These are phyloP conservation scores for Lichina pygmaea DNA, from an alignment of 495 filamentous ascomycete genomes.

Conservation along the genomic window DNA sequence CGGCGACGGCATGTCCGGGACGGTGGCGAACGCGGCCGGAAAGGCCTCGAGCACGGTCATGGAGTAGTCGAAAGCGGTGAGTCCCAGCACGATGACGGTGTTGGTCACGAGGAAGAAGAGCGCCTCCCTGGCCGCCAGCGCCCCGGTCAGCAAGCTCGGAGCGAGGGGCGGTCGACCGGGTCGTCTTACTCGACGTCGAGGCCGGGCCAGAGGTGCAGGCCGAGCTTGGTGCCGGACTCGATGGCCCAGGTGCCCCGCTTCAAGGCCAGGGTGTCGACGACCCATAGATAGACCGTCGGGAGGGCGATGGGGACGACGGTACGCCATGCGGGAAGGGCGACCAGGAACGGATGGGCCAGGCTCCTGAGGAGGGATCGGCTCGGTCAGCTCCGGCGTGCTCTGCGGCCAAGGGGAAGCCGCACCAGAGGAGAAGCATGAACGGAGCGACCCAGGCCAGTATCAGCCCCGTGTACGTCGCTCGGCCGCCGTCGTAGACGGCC, in stretches of 20 bases:
- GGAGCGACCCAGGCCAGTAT: conserved; percentile 39
- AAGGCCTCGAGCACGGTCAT: conserved; percentile 29
- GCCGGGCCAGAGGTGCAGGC: conserved; percentile 25
- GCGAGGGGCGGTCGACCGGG: neutral
- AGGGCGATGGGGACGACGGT: conserved; percentile 25
- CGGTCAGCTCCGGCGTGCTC: neutral
- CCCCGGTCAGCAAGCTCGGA: neutral
- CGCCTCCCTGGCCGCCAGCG: conserved; percentile 18
- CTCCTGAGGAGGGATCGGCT: conserved; percentile 8
- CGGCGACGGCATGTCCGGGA: conserved; percentile 17
- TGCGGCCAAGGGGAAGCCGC: neutral
- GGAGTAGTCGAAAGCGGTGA: conserved; percentile 34
- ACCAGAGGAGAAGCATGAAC: conserved; percentile 35
- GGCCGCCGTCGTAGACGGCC: conserved; percentile 15
- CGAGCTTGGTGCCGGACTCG: conserved; percentile 30
- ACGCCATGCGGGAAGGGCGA: conserved; percentile 22
- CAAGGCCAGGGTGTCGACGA: conserved; percentile 34
- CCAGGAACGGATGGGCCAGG: conserved; percentile 27
- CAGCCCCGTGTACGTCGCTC: conserved; percentile 33
- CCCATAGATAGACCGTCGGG: conserved; percentile 39
- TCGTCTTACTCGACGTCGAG: conserved; percentile 27
- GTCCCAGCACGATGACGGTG: conserved; percentile 32
- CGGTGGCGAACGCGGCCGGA: conserved; percentile 17
- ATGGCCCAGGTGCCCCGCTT: conserved; percentile 39
- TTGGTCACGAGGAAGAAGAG: conserved; percentile 42